phyloP scores from a whole-genome alignment of 805 yeast species.

The Metschnikowia dekortorum region DNA sequence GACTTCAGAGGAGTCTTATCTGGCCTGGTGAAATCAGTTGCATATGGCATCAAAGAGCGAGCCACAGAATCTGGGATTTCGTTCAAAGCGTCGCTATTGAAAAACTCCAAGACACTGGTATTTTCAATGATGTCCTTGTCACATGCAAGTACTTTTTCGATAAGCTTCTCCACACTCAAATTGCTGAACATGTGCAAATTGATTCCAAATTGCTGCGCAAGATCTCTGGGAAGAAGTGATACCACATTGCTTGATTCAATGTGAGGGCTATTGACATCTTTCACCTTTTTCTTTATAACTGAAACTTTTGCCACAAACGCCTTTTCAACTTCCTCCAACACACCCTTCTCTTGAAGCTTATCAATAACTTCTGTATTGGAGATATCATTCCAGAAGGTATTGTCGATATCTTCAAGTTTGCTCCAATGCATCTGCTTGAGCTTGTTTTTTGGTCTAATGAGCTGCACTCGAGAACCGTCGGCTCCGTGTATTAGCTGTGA shows the following conservation, averaged over 20 bases:
- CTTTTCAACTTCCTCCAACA: slow-evolving; percentile 76
- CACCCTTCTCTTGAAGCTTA: slow-evolving; percentile 68
- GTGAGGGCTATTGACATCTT: slow-evolving; percentile 39
- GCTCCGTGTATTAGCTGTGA: neutral
- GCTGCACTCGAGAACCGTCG: neutral
- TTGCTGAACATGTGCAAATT: slow-evolving; percentile 62
- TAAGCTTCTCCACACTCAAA: slow-evolving; percentile 50
- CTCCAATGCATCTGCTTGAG: slow-evolving; percentile 98
- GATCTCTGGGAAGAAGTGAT: slow-evolving; percentile 70
- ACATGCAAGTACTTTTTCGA: slow-evolving; percentile 54
- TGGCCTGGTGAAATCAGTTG: slow-evolving; percentile 39
- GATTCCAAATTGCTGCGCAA: slow-evolving; percentile 77
- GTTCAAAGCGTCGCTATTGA: slow-evolving; percentile 59
- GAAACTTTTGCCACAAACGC: slow-evolving; percentile 81
- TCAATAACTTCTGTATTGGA: slow-evolving; percentile 57
- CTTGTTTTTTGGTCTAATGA: slow-evolving; percentile 58
- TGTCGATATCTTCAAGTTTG: slow-evolving; percentile 74
- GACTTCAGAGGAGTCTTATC: slow-evolving; percentile 8
- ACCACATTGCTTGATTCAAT: neutral
- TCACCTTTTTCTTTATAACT: slow-evolving; percentile 34
- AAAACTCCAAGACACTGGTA: slow-evolving; percentile 61
- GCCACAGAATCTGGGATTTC: slow-evolving; percentile 55
- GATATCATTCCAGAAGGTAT: slow-evolving; percentile 79
- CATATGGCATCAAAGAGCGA: slow-evolving; percentile 59
- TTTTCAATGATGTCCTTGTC: slow-evolving; percentile 52